Evolutionary conservation across 768 basidiomycete genomes (phyloP), one percentile per base, ranked within the genome.

Genomic region (Auricularia sp.): DNA sequence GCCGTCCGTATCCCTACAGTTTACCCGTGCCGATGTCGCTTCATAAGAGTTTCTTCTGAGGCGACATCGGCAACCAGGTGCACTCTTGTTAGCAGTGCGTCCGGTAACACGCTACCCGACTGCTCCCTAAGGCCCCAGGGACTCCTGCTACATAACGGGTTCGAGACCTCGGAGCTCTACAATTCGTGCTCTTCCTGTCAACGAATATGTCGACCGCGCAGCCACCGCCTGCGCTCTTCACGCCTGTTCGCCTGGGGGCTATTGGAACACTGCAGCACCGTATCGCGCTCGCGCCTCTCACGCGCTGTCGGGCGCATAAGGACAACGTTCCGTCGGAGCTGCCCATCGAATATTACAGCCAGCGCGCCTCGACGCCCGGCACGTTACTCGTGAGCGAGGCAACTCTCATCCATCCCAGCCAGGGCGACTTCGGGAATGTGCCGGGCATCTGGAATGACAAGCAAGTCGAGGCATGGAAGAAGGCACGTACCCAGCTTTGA

Each of bases 361-460:
- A 85, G 68, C 79, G 84, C 0, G 77, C 74, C 3, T 73, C 75
- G 39, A 68, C 72, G 0, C 79, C 81, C 0, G 85, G 85, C 0
- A 85, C 82, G 0, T 73, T 88, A 10, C 72, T 85, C 54, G 78
- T 89, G 64, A 73, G 83, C 1, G 86, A 89, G 72, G 85, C 78
- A 0, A 84, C 84, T 1, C 74, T 80, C 62, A 81, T 89, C 61
- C 78, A 81, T 0, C 71, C 73, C 1, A 68, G 78, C 14, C 84
- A 85, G 0, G 83, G 81, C 2, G 85, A 84, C 1, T 77, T 73
- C 51, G 61, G 59, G 11, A 69, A 73, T 64, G 74, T 73, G 2
- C 78, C 80, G 3, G 80, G 81, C 4, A 75, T 80, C 47, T 76
- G 82, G 78, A 83, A 72, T n/a, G 71, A 80, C 3, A 83, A 80